Evolutionary conservation across 2,329 filamentous ascomycete species (phyloP).

Genomic region (Lasiodiplodia citricola): DNA sequence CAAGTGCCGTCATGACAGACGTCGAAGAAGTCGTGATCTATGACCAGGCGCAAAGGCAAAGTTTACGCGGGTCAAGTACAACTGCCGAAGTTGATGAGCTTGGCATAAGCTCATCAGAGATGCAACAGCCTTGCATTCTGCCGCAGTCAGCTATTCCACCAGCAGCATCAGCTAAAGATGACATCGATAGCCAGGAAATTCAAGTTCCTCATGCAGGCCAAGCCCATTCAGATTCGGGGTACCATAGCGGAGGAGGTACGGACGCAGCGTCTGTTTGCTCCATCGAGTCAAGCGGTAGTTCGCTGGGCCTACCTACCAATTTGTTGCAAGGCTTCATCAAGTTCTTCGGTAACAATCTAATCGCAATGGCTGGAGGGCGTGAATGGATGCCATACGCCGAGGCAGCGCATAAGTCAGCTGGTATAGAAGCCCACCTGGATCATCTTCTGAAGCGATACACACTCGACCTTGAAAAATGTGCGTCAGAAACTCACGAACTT

Average conservation of each 20-base stretch:
- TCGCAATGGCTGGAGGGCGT: neutral
- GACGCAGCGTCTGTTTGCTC: constrained; percentile 29
- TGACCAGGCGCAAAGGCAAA: no score
- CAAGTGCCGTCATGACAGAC: no score
- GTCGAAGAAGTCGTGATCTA: no score
- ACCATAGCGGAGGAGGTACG: constrained; percentile 27
- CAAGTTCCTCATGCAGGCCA: no score
- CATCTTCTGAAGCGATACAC: neutral
- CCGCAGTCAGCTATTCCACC: no score
- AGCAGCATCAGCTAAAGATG: no score
- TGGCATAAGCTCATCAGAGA: no score
- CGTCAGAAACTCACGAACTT: no score
- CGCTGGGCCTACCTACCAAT: constrained; percentile 25
- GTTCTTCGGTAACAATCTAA: constrained; percentile 25
- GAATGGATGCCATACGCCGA: neutral
- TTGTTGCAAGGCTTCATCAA: constrained; percentile 30
- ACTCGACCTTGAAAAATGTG: neutral
- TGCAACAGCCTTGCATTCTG: no score
- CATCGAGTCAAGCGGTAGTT: constrained; percentile 24
- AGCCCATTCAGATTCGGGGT: constrained; percentile 3
- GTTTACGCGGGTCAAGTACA: no score
- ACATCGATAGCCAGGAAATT: no score
- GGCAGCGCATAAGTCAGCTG: neutral
- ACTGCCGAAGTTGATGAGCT: no score
- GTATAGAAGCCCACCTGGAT: neutral